Evolutionary conservation across 2,329 filamentous ascomycete genomes (phyloP).

Genomic region (Diaporthe batatas): DNA sequence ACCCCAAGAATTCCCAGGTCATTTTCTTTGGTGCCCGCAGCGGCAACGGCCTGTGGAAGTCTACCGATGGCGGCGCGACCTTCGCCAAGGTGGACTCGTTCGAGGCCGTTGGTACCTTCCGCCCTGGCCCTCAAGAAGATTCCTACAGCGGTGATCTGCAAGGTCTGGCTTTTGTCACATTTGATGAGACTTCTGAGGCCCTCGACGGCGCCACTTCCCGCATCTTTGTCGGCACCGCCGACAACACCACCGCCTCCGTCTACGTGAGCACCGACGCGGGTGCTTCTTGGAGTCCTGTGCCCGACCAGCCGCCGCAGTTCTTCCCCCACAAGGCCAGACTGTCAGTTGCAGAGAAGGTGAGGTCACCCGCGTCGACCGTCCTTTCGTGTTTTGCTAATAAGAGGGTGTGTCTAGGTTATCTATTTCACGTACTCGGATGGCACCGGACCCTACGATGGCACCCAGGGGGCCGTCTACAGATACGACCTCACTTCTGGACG

Average conservation of each 20-base stretch:
- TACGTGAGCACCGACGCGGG: constrained; percentile 68
- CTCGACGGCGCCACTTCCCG: constrained; percentile 63
- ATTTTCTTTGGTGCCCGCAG: constrained; percentile 71
- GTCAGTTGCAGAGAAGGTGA: constrained; percentile 62
- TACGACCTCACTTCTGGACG: constrained; percentile 63
- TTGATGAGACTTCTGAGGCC: constrained; percentile 64
- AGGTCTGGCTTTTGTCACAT: constrained; percentile 66
- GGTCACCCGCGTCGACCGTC: neutral
- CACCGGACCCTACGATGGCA: constrained; percentile 69
- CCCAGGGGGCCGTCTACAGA: constrained; percentile 64
- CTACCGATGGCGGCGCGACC: constrained; percentile 65
- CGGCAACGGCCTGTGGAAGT: constrained; percentile 71
- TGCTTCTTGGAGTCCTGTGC: constrained; percentile 63
- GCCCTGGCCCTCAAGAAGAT: constrained; percentile 59
- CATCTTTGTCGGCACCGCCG: constrained; percentile 69
- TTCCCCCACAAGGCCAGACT: constrained; percentile 68
- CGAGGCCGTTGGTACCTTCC: constrained; percentile 63
- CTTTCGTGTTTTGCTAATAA: neutral
- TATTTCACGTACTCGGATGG: constrained; percentile 69
- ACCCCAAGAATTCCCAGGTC: constrained; percentile 68
- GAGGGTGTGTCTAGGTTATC: constrained; percentile 46
- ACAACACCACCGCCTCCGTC: constrained; percentile 62
- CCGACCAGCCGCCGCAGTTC: constrained; percentile 62
- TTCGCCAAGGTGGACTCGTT: constrained; percentile 67
- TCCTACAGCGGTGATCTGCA: constrained; percentile 61